phyloP scores from a whole-genome alignment of 225 moss, liverwort and hornwort species.

The Anthoceros angustus region DNA sequence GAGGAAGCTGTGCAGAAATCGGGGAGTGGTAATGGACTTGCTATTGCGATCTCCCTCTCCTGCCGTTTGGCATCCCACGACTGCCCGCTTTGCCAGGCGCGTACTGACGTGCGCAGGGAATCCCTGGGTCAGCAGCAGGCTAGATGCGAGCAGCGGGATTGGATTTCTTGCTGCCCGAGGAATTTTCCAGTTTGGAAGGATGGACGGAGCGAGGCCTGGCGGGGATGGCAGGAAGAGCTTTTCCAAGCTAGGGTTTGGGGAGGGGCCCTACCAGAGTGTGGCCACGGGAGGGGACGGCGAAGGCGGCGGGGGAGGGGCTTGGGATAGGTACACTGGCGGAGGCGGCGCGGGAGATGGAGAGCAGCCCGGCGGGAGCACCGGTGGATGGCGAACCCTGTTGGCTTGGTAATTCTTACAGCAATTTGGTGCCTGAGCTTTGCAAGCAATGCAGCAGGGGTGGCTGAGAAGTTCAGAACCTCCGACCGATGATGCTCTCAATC shows the following conservation, averaged over 20 bases:
- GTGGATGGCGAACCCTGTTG: background rate
- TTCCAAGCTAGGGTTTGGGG: background rate
- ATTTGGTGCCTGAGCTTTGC: constrained; percentile 1
- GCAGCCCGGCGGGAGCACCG: constrained; percentile 1
- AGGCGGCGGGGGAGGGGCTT: background rate
- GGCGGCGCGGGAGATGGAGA: background rate
- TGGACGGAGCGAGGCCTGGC: background rate
- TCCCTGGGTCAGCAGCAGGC: background rate
- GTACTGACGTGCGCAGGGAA: background rate
- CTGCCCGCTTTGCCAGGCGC: background rate
- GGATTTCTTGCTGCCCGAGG: background rate
- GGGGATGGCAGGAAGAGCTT: background rate
- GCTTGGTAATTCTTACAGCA: constrained; percentile 2
- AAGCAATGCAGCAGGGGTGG: constrained; percentile 2
- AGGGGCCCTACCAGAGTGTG: background rate
- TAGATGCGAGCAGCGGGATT: background rate
- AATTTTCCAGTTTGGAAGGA: background rate
- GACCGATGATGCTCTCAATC: background rate
- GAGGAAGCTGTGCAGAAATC: background rate
- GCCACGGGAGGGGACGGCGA: background rate
- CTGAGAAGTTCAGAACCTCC: background rate
- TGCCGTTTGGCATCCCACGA: constrained; percentile 3
- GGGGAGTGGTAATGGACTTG: background rate
- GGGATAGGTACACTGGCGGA: background rate
- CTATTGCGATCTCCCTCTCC: background rate